These are phyloP conservation scores for Staphylotrichum longicolle DNA, from an alignment of 495 filamentous ascomycete species.

Conservation along the genomic window DNA sequence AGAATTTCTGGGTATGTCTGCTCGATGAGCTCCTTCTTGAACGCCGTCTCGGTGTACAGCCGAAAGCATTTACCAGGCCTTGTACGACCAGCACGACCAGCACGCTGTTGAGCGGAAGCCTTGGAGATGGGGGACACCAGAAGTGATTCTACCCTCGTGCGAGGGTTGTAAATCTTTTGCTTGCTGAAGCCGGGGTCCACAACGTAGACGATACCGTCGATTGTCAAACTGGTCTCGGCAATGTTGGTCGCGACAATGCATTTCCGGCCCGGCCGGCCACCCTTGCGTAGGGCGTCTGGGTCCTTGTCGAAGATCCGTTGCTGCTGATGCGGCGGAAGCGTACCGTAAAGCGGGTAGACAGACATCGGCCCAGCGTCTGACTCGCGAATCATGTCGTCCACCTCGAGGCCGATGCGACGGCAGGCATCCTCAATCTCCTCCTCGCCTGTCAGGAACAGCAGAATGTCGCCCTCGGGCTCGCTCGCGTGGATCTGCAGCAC, in stretches of 20 bases:
- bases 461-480: constrained; percentile 89
- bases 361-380: constrained; percentile 85
- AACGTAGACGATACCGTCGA: constrained; percentile 98
- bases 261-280: constrained; percentile 88
- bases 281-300: constrained; percentile 65
- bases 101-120: constrained; percentile 96
- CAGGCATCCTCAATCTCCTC: constrained; percentile 98
- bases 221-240: constrained; percentile 94
- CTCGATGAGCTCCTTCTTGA: constrained; percentile 97
- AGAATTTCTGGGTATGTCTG: constrained; percentile 96
- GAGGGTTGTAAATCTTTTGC: constrained; percentile 98
- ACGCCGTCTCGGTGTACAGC: constrained; percentile 91
- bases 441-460: constrained; percentile 95
- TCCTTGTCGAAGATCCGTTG: constrained; percentile 93
- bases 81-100: constrained; percentile 98
- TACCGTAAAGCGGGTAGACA: constrained; percentile 93
- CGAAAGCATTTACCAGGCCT: constrained; percentile 97
- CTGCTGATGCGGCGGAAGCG: constrained; percentile 85
- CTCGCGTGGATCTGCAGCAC: constrained; percentile 94
- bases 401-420: constrained; percentile 85
- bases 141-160: constrained; percentile 92
- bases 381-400: constrained; percentile 85
- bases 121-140: constrained; percentile 96
- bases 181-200: constrained; percentile 99
- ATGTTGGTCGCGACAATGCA: constrained; percentile 96